phyloP scores from a whole-genome alignment of 495 filamentous ascomycete species.

The Filosporella fistucella region DNA sequence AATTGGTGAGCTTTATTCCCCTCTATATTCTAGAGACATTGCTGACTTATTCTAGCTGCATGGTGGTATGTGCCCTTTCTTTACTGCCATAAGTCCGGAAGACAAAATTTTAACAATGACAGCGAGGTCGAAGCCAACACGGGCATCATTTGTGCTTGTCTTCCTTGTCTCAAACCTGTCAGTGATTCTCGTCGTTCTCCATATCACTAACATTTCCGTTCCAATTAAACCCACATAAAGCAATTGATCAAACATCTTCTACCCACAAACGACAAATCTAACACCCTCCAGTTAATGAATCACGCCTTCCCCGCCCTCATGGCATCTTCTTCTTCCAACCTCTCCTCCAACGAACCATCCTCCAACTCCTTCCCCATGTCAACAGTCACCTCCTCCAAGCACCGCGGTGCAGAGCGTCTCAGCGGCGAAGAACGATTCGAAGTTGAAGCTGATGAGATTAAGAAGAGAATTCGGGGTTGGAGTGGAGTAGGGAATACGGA shows the following conservation, averaged over 20 bases:
- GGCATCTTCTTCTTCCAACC: background rate
- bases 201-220: no score
- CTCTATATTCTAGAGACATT: background rate
- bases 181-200: no score
- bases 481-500: background rate
- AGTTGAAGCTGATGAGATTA: background rate
- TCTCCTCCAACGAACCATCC: background rate
- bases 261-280: no score
- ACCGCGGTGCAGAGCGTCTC: background rate
- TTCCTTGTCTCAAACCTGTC: conserved; percentile 2
- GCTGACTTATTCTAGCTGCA: no score
- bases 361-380: background rate
- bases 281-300: no score
- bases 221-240: no score
- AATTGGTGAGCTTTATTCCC: background rate
- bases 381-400: background rate
- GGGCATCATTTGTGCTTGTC: conserved; percentile 4
- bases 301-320: background rate
- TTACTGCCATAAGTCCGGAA: no score
- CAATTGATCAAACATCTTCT: no score
- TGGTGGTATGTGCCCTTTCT: no score
- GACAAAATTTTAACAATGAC: background rate
- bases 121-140: conserved; percentile 7
- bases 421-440: background rate
- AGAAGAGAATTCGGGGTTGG: background rate